A percentile compares a stretch with the other conserved stretches of the same genome.
These are phyloP conservation scores for Chondrus crispus DNA, from an alignment of 23 red algal genomes.

Conservation along the genomic window DNA sequence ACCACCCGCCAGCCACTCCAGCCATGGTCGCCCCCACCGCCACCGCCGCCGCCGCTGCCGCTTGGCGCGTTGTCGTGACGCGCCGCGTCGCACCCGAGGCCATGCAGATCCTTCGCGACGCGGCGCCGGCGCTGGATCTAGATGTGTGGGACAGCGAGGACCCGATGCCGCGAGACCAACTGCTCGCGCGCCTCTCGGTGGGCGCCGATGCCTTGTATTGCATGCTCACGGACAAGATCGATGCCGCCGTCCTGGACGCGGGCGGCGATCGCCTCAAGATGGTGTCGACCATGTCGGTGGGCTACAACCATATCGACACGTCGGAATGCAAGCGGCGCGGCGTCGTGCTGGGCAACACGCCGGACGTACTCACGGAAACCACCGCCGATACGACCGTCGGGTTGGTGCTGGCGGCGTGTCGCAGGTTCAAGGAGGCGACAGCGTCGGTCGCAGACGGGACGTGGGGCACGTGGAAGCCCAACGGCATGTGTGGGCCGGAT, in stretches of 20 bases:
- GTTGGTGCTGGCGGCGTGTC: slow-evolving; percentile 74
- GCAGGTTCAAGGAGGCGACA: slow-evolving; percentile 79
- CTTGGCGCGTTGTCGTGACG: slow-evolving; percentile 69
- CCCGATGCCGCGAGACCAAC: slow-evolving; percentile 34
- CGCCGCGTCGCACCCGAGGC: slow-evolving; percentile 39
- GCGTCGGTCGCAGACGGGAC: slow-evolving; percentile 68
- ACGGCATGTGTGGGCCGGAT: slow-evolving; percentile 83
- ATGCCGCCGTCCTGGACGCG: slow-evolving; percentile 42
- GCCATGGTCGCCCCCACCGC: slow-evolving; percentile 32
- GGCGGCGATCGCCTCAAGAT: slow-evolving; percentile 52
- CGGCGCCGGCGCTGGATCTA: slow-evolving; percentile 18
- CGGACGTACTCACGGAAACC: slow-evolving; percentile 92
- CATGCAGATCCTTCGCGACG: slow-evolving; percentile 56
- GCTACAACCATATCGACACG: slow-evolving; percentile 94
- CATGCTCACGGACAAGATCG: slow-evolving; percentile 68
- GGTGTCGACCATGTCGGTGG: slow-evolving; percentile 85
- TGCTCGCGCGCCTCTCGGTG: background rate
- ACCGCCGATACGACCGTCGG: slow-evolving; percentile 85
- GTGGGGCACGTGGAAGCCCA: slow-evolving; percentile 81
- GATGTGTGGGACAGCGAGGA: slow-evolving; percentile 59
- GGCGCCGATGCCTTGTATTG: slow-evolving; percentile 61
- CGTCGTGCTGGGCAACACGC: slow-evolving; percentile 74
- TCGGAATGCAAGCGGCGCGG: slow-evolving; percentile 26
- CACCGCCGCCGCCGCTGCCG: background rate
- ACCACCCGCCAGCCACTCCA: background rate